Evolutionary conservation across 1,139 yeast genomes (phyloP), one percentile per base, ranked within the genome.

Genomic region (Yarrowia galli): DNA sequence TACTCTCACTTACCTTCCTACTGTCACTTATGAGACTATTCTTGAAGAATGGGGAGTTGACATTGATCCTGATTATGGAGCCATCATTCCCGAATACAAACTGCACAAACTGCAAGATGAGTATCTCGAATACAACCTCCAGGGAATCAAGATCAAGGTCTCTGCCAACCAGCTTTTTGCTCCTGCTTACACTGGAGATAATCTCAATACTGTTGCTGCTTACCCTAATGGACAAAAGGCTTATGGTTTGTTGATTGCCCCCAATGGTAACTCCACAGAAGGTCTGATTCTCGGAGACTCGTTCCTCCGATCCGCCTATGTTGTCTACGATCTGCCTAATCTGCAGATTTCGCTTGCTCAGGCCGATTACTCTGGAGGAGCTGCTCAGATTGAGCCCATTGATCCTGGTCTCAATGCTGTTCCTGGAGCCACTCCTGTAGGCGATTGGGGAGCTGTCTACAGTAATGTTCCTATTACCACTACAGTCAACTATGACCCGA

Each of bases 281-380:
- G 51, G 51, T 7, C 75, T 78, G 68, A 82, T 84, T n/a, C 77
- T 92, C 15, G 97, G 98, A 40, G 97, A 91, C 76, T 85, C 89
- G 25, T 88, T 92, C 77, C 79, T 92, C 73, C 83, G 92, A 69
- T 82, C 86, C 65, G 92, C 91, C 5, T 92, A 92, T 75, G 85
- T 87, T 58, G 97, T 92, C 38, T 91, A 86, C 73, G 96, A 92
- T 77, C 79, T 91, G 71, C 92, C 89, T 36, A 85, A 84, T 71
- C 78, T 80, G 67, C 86, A 87, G 73, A 81, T 92, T 35, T 87
- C 89, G 0, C 69, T 92, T 65, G 97, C 96, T 0, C 91, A 85
- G 72, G 89, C 87, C 1, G 71, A 68, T 18, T 71, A 58, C 51
- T 58, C 64, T 1, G 64, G 64, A 9, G 64, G 51, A 42, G 32